A percentile compares a stretch with the other conserved stretches of the same genome.
Evolutionary conservation across 805 yeast species (phyloP).

Genomic region (Saccharomycopsis selenospora): DNA sequence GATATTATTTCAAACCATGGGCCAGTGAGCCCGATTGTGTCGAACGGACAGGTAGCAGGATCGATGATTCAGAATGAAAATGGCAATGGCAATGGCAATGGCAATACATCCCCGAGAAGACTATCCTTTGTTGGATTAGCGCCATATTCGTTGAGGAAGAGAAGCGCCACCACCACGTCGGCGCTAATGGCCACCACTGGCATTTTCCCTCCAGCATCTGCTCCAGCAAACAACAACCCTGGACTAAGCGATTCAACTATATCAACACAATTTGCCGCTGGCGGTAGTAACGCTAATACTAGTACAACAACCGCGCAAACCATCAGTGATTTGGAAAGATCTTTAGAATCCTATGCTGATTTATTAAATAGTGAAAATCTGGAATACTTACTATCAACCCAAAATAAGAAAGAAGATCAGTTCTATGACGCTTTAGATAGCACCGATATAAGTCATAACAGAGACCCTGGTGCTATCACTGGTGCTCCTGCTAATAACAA

Average conservation of each 20-base stretch:
- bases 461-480: too few relatives aligned
- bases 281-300: too few relatives aligned
- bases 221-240: too few relatives aligned
- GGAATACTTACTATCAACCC: not conserved
- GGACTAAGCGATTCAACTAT: too few relatives aligned
- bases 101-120: conserved; percentile 1
- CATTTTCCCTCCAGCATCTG: too few relatives aligned
- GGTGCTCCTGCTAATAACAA: too few relatives aligned
- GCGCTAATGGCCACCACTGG: too few relatives aligned
- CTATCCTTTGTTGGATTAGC: not conserved
- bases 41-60: not conserved
- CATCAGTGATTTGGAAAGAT: not conserved
- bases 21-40: not conserved
- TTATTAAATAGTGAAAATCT: not conserved
- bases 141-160: not conserved
- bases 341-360: not conserved
- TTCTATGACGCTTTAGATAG: not conserved
- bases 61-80: not conserved
- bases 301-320: too few relatives aligned
- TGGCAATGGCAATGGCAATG: not conserved
- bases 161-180: not conserved
- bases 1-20: not conserved
- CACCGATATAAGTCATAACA: not conserved
- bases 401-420: not conserved
- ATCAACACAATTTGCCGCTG: too few relatives aligned